Evolutionary conservation across 768 basidiomycete genomes (phyloP).

Genomic region (Coprinellus aureogranulatus): DNA sequence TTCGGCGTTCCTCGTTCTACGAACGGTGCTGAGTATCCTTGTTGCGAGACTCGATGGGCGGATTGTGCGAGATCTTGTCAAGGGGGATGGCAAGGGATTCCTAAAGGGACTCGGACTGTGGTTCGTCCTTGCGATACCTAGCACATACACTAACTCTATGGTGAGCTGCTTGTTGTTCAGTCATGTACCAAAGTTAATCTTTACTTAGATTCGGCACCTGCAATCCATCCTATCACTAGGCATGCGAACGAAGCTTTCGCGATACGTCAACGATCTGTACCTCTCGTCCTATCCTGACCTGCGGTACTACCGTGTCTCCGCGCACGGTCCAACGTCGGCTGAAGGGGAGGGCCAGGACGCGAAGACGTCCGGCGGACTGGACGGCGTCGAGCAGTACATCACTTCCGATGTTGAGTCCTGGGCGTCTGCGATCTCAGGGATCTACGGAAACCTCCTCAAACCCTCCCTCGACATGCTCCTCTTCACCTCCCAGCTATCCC

Average conservation of each 20-base stretch:
- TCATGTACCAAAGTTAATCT: not conserved
- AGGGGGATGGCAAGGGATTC: constrained; percentile 83
- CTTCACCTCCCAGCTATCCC: constrained; percentile 88
- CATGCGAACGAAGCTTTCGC: constrained; percentile 81
- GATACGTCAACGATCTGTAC: constrained; percentile 91
- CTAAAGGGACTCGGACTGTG: constrained; percentile 77
- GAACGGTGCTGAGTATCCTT: constrained; percentile 84
- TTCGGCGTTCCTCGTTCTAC: constrained; percentile 78
- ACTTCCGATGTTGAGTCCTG: constrained; percentile 91
- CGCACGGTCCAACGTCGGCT: not conserved
- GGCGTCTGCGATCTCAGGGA: constrained; percentile 77
- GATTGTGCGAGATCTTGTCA: constrained; percentile 86
- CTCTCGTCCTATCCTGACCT: constrained; percentile 71
- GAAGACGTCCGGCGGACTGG: constrained; percentile 38
- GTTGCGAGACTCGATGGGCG: constrained; percentile 88
- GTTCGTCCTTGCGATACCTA: constrained; percentile 89
- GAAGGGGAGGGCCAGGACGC: not conserved
- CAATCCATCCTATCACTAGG: constrained; percentile 83
- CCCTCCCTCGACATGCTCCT: constrained; percentile 87
- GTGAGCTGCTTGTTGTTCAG: constrained; percentile 34
- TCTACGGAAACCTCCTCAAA: constrained; percentile 94
- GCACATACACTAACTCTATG: constrained; percentile 95
- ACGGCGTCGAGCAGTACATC: constrained; percentile 87
- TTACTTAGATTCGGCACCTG: constrained; percentile 75
- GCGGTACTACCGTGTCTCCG: constrained; percentile 56